Conservation (phyloP, 129 eudicot species). For the Lactuca saligna region DNA sequence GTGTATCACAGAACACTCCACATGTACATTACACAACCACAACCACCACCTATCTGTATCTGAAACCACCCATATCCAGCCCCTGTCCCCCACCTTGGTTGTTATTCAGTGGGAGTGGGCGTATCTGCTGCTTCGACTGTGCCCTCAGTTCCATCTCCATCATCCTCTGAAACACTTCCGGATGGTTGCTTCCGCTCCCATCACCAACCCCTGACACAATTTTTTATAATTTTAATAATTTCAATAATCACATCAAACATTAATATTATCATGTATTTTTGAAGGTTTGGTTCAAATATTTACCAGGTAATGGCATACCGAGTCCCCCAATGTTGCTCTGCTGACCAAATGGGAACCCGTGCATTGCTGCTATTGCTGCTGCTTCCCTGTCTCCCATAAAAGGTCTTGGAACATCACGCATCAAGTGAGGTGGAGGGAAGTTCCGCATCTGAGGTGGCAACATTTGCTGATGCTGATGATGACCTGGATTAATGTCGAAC, state of each 20-base stretch:
- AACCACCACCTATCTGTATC: slow-evolving; percentile 47
- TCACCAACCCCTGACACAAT: slow-evolving; percentile 26
- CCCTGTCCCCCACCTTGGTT: slow-evolving; percentile 50
- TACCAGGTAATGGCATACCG: slow-evolving; percentile 75
- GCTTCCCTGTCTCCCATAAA: slow-evolving; percentile 48
- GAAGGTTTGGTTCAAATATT: neutral
- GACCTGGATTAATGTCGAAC: slow-evolving; percentile 56
- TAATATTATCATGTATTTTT: too few species aligned
- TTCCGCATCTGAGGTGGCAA: slow-evolving; percentile 74
- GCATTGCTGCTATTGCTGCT: slow-evolving; percentile 22
- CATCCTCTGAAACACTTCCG: slow-evolving; percentile 72
- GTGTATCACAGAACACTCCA: neutral
- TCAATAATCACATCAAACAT: too few species aligned
- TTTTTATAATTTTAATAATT: too few species aligned
- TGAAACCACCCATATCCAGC: slow-evolving; percentile 60
- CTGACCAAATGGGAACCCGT: slow-evolving; percentile 61
- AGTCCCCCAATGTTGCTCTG: slow-evolving; percentile 52
- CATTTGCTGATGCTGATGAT: slow-evolving; percentile 50
- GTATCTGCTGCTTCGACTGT: slow-evolving; percentile 51
- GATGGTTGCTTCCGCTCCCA: slow-evolving; percentile 43
- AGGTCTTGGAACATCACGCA: slow-evolving; percentile 58
- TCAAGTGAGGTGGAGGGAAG: slow-evolving; percentile 52
- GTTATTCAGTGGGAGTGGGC: neutral
- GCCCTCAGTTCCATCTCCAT: slow-evolving; percentile 64
- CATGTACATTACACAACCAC: slow-evolving; percentile 27